Percentiles rank a stretch among this genome's conserved stretches.
These are phyloP conservation scores for Candida koratica DNA, from an alignment of 805 yeast species.

Conservation along the genomic window DNA sequence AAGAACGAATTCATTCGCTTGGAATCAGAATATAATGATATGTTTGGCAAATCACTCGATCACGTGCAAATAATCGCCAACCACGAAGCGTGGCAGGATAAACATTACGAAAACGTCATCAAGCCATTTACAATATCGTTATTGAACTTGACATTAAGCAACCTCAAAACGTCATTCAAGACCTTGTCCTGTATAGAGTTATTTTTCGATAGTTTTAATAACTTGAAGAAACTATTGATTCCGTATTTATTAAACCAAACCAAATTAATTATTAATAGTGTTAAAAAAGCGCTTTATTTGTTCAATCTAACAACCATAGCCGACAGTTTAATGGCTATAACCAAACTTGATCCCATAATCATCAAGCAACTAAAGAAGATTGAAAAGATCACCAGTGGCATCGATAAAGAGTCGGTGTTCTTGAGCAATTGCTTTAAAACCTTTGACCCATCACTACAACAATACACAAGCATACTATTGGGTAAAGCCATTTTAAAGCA, in stretches of 20 bases:
- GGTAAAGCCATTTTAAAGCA: constrained; percentile 40
- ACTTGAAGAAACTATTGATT: constrained; percentile 34
- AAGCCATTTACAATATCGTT: constrained; percentile 22
- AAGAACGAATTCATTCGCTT: constrained; percentile 20
- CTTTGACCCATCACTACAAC: constrained; percentile 32
- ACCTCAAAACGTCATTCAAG: constrained; percentile 18
- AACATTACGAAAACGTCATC: constrained; percentile 1
- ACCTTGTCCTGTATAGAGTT: constrained; percentile 34
- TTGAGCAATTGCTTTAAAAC: constrained; percentile 27
- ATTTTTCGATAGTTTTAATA: constrained; percentile 36
- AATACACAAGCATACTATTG: constrained; percentile 34
- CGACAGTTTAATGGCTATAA: constrained; percentile 23
- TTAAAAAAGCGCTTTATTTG: constrained; percentile 25
- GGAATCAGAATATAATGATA: constrained; percentile 29
- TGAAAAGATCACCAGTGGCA: constrained; percentile 37
- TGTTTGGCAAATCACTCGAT: constrained; percentile 21
- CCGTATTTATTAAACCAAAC: constrained; percentile 36
- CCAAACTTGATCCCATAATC: constrained; percentile 20
- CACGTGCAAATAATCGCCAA: constrained; percentile 8
- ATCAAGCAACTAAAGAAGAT: constrained; percentile 30
- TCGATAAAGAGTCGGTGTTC: constrained; percentile 31
- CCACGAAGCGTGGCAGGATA: constrained; percentile 24
- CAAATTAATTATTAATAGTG: constrained; percentile 22
- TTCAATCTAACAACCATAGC: constrained; percentile 29
- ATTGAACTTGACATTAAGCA: constrained; percentile 16